Percentiles rank a stretch among this genome's conserved stretches.
These are phyloP conservation scores for Barbarea vulgaris DNA, from an alignment of 345 rosid species.

Conservation along the genomic window DNA sequence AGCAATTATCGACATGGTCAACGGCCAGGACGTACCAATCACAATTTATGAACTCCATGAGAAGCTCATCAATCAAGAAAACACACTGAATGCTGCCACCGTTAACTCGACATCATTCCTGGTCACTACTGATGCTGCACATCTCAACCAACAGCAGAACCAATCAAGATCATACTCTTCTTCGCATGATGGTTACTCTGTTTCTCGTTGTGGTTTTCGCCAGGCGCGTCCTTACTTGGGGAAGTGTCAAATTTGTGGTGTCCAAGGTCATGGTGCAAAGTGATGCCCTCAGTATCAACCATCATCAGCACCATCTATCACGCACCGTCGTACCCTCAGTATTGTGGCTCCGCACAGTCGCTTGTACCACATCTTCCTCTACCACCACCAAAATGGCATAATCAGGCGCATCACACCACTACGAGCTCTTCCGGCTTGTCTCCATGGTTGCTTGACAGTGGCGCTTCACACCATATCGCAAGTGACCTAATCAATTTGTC, in stretches of 20 bases:
- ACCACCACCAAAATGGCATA: fast-evolving
- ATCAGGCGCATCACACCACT: not conserved
- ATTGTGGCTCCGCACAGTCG: not conserved
- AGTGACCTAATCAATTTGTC: not conserved
- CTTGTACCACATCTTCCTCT: not conserved
- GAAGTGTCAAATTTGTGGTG: not conserved
- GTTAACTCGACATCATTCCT: too few species aligned
- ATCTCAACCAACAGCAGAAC: too few species aligned
- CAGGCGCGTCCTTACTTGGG: fast-evolving
- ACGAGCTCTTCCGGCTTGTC: not conserved
- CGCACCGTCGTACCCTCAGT: fast-evolving
- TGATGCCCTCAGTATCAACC: not conserved
- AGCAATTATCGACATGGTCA: too few species aligned
- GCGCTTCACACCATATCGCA: not conserved
- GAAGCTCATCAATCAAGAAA: too few species aligned
- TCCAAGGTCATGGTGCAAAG: not conserved
- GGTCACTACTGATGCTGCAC: too few species aligned
- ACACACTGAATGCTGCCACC: too few species aligned
- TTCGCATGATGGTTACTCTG: not conserved
- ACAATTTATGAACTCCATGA: too few species aligned
- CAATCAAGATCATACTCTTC: too few species aligned
- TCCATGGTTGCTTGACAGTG: not conserved
- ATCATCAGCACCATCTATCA: too few species aligned
- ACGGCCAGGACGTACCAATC: too few species aligned
- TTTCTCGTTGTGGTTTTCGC: not conserved